These are phyloP conservation scores for Phytophthora multivora DNA, from an alignment of 352 stramenopile genomes.

Conservation along the genomic window DNA sequence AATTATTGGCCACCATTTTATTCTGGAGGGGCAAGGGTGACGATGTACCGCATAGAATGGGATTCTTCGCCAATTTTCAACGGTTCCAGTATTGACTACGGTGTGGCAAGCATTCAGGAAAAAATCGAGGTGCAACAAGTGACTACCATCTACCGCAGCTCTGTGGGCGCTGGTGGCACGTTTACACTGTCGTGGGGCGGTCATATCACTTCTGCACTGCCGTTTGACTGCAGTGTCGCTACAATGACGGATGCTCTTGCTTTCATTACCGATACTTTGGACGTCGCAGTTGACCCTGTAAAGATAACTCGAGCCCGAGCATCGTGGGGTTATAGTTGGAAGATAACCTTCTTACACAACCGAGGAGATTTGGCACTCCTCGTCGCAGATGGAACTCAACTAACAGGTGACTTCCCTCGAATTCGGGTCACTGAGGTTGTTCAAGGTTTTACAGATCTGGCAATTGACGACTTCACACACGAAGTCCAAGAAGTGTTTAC, in stretches of 20 bases:
- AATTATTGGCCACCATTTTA: constrained; percentile 85
- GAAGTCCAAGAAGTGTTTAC: constrained; percentile 58
- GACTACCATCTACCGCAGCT: constrained; percentile 64
- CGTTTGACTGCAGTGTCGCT: constrained; percentile 69
- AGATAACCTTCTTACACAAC: constrained; percentile 90
- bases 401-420: constrained; percentile 89
- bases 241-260: constrained; percentile 83
- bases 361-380: constrained; percentile 91
- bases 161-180: constrained; percentile 71
- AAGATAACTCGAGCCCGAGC: constrained; percentile 62
- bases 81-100: constrained; percentile 82
- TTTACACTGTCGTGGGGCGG: constrained; percentile 95
- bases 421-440: constrained; percentile 77
- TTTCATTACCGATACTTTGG: constrained; percentile 75
- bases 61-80: constrained; percentile 88
- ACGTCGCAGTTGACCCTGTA: constrained; percentile 81
- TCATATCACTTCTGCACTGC: constrained; percentile 59
- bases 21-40: constrained; percentile 89
- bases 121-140: constrained; percentile 93
- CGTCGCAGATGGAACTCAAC: constrained; percentile 73
- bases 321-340: constrained; percentile 93
- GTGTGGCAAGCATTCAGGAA: constrained; percentile 85
- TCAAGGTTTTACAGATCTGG: constrained; percentile 52
- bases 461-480: constrained; percentile 92
- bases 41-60: constrained; percentile 93